These are phyloP conservation scores for Magnaporthiopsis rhizophila DNA, from an alignment of 2,329 filamentous ascomycete species.

Conservation along the genomic window DNA sequence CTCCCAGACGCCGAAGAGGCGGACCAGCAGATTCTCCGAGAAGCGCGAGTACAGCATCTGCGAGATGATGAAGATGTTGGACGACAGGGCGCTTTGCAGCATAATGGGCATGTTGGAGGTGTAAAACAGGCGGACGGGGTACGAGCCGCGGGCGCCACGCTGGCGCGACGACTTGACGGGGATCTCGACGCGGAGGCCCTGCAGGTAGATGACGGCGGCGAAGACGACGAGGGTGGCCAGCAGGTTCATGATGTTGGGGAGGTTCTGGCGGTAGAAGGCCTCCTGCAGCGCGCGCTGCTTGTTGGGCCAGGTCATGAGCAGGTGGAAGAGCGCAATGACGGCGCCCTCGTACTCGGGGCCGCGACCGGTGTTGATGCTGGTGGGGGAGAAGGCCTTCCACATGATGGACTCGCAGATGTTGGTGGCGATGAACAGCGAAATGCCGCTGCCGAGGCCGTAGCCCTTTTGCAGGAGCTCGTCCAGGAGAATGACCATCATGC, in stretches of 20 bases:
- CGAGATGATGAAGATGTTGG: slow-evolving; percentile 98
- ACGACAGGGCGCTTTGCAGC: slow-evolving; percentile 96
- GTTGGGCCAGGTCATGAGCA: slow-evolving; percentile 97
- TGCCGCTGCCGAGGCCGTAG: slow-evolving; percentile 95
- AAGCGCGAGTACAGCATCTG: slow-evolving; percentile 99
- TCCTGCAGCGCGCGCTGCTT: slow-evolving; percentile 98
- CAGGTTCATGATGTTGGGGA: slow-evolving; percentile 99
- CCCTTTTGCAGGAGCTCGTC: slow-evolving; percentile 99
- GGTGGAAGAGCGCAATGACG: slow-evolving; percentile 95
- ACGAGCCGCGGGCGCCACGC: slow-evolving; percentile 95
- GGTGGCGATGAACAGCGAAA: slow-evolving; percentile 98
- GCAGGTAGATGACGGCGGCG: slow-evolving; percentile 96
- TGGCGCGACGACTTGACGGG: slow-evolving; percentile 99
- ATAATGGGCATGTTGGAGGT: slow-evolving; percentile 99
- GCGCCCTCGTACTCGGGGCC: slow-evolving; percentile 98
- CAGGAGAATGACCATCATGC: slow-evolving; percentile 96
- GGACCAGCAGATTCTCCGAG: slow-evolving; percentile 96
- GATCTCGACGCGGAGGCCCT: slow-evolving; percentile 99
- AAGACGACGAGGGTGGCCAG: slow-evolving; percentile 89
- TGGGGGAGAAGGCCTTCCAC: slow-evolving; percentile 99
- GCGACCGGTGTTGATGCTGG: slow-evolving; percentile 98
- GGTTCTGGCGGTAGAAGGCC: slow-evolving; percentile 98
- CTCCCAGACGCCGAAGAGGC: slow-evolving; percentile 97
- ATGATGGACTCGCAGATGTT: slow-evolving; percentile 99
- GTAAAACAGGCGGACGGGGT: slow-evolving; percentile 98